Evolutionary conservation across 306 rosid genomes (phyloP), one percentile per base, ranked within the genome.

Genomic region (Quercus ilex): DNA sequence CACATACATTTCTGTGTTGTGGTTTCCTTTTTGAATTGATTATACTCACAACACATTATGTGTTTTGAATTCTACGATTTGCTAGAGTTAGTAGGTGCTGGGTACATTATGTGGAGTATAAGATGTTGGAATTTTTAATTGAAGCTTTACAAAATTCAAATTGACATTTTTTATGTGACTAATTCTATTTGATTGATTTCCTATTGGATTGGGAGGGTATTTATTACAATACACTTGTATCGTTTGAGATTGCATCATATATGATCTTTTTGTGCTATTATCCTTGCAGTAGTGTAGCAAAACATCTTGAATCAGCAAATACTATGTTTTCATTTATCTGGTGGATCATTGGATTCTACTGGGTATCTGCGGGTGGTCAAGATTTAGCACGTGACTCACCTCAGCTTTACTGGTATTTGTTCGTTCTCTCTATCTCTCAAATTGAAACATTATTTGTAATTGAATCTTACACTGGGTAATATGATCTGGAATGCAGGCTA

Each of bases 321-420:
- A 92, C 99, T 17, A 89, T 92, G 97, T 95, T 95, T 87, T 95
- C 99, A 62, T 95, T 95, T 79, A 83, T 92, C 85, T 95, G 99
- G 99, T 92, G 99, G 99, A 95, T 95, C 80, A 88, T 95, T 64
- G 99, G 99, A 62, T 95, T 95, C 88, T 95, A 91, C 88, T 95
- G 99, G 99, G 94, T 92, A 81, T 95, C 99, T 38, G 92, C 97
- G 1, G 97, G 97, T 64, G 91, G 95, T 70, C 97, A 90, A 83
- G 14, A 78, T 74, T 86, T 92, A 83, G 92, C 93, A 38, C 88
- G 43, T 14, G 86, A 74, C 73, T 91, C 99, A 46, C 97, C 98
- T 51, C 89, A 85, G 85, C 97, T 95, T 74, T 95, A 92, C 90
- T 95, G 99, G 99, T 95, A 78, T 77, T 91, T 83, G 63, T 77